phyloP scores from a whole-genome alignment of 768 basidiomycete genomes.

The Tulasnella sp. region DNA sequence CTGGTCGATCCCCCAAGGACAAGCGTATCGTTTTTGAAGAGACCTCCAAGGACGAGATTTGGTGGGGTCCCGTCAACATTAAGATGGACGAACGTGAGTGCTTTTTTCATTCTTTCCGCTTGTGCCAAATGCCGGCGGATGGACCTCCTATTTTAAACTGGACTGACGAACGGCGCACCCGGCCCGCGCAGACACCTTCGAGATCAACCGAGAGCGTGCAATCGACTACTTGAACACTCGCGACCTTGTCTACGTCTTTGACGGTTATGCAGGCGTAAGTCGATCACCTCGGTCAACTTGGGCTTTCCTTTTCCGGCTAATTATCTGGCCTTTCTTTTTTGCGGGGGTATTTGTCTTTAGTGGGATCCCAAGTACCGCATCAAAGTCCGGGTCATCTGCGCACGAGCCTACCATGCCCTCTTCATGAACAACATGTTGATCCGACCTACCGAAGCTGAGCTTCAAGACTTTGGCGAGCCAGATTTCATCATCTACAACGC shows the following conservation, averaged over 20 bases:
- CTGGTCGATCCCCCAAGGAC: constrained; percentile 95
- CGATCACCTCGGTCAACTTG: background rate
- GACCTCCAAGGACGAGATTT: constrained; percentile 90
- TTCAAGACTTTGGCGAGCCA: constrained; percentile 90
- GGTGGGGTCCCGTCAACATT: constrained; percentile 99
- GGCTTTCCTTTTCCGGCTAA: background rate
- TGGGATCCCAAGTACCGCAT: constrained; percentile 99
- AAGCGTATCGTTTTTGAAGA: constrained; percentile 99
- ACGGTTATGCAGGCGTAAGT: constrained; percentile 74
- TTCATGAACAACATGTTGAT: constrained; percentile 99
- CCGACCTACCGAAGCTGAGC: constrained; percentile 90
- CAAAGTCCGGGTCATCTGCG: constrained; percentile 98
- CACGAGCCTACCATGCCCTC: constrained; percentile 94
- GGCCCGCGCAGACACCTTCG: constrained; percentile 73
- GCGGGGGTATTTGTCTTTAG: constrained; percentile 14
- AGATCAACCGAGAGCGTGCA: constrained; percentile 97
- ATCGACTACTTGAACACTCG: constrained; percentile 99
- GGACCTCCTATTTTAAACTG: background rate
- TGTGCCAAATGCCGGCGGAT: background rate
- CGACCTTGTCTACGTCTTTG: constrained; percentile 97
- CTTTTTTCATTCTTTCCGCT: constrained; percentile 19
- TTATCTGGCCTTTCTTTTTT: constrained; percentile 17
- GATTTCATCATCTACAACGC: constrained; percentile 99
- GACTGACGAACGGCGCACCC: background rate
- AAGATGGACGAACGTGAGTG: constrained; percentile 83